Evolutionary conservation across 2,329 filamentous ascomycete species (phyloP).

Genomic region (Colletotrichum phormii): DNA sequence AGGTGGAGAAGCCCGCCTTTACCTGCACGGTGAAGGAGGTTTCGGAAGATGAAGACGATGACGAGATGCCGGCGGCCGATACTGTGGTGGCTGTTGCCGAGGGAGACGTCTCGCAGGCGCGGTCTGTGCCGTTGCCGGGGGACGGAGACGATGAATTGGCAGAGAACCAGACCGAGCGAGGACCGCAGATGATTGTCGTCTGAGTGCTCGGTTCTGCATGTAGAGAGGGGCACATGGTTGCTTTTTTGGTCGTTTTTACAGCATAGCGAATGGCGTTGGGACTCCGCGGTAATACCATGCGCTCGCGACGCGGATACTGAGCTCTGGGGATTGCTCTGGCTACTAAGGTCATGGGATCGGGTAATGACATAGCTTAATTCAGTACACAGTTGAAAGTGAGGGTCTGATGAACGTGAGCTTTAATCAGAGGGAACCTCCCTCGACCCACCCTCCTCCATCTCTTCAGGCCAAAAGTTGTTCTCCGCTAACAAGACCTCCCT

Average conservation of each 20-base stretch:
- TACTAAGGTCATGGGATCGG: neutral
- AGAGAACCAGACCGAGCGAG: neutral
- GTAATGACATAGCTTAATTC: neutral
- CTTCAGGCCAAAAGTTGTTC: constrained; percentile 67
- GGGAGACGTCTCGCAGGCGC: neutral
- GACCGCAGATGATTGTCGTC: constrained; percentile 21
- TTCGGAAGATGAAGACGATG: constrained; percentile 1
- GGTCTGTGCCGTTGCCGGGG: neutral
- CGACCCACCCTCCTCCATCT: neutral
- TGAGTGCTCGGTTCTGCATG: neutral
- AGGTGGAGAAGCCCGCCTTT: constrained; percentile 23
- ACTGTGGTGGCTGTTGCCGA: neutral
- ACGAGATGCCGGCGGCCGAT: neutral
- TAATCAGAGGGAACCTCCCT: neutral
- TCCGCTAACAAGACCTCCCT: constrained; percentile 66
- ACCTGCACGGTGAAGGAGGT: constrained; percentile 31
- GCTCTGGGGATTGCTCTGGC: neutral
- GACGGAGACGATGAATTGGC: neutral
- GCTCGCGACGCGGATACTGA: neutral
- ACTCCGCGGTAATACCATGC: constrained; percentile 28
- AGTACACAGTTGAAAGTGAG: neutral
- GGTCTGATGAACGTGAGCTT: neutral
- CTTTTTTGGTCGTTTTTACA: constrained; percentile 2
- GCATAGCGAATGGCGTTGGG: constrained; percentile 35
- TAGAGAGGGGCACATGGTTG: neutral